A percentile compares a stretch with the other conserved stretches of the same genome.
Conservation (phyloP, 768 basidiomycete genomes). For the Termitomyces sp. region DNA sequence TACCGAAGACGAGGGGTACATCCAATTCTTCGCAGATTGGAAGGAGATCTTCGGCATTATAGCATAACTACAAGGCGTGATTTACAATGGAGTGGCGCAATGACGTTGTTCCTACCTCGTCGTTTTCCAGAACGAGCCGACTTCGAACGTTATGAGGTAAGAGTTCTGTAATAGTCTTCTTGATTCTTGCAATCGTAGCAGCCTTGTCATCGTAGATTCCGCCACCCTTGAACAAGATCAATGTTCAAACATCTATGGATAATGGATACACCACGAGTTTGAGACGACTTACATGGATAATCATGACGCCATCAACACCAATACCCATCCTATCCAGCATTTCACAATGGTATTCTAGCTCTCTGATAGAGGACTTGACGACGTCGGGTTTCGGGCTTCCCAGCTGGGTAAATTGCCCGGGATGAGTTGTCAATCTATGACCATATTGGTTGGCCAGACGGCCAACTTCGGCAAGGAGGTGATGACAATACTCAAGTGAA, state of each 20-base stretch:
- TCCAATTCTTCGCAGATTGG: slow-evolving; percentile 79
- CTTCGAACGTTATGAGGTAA: slow-evolving; percentile 60
- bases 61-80: slow-evolving; percentile 51
- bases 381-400: slow-evolving; percentile 77
- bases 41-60: slow-evolving; percentile 85
- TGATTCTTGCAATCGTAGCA: slow-evolving; percentile 66
- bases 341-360: slow-evolving; percentile 82
- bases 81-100: background rate
- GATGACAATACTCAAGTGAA: slow-evolving; percentile 65
- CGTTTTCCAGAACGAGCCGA: slow-evolving; percentile 88
- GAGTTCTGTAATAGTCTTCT: slow-evolving; percentile 53
- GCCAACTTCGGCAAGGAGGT: slow-evolving; percentile 51
- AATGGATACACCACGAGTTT: background rate
- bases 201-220: slow-evolving; percentile 81
- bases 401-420: slow-evolving; percentile 81
- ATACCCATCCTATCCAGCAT: slow-evolving; percentile 84
- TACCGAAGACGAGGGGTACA: slow-evolving; percentile 64
- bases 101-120: slow-evolving; percentile 57
- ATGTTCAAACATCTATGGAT: background rate
- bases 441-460: slow-evolving; percentile 62
- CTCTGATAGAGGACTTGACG: slow-evolving; percentile 68
- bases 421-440: slow-evolving; percentile 82
- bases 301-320: slow-evolving; percentile 81
- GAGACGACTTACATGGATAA: slow-evolving; percentile 58
- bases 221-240: slow-evolving; percentile 44